Evolutionary conservation across 2,329 filamentous ascomycete species (phyloP).

Genomic region (Apiospora koreana): DNA sequence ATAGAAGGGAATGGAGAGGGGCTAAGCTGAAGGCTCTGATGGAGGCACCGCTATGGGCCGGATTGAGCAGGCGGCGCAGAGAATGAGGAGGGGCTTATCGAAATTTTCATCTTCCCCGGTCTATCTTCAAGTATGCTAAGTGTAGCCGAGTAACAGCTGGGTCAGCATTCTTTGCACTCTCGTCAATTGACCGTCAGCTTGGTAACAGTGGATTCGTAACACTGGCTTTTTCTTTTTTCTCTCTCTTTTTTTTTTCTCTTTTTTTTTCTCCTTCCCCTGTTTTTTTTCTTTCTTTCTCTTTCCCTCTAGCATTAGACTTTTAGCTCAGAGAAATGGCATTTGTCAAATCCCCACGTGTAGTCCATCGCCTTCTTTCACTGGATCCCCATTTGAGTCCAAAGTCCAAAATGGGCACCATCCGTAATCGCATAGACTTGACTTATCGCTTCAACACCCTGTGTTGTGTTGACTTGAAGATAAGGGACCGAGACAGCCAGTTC

Average conservation of each 20-base stretch:
- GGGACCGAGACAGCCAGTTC: too few relatives aligned
- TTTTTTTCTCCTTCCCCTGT: too few relatives aligned
- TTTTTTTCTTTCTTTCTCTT: background rate
- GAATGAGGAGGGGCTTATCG: constrained; percentile 3
- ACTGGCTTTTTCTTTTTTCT: background rate
- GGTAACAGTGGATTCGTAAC: background rate
- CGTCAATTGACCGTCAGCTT: background rate
- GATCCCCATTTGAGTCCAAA: background rate
- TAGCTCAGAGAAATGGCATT: background rate
- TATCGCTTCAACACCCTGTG: too few relatives aligned
- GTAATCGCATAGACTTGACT: too few relatives aligned
- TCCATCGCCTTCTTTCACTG: constrained; percentile 2
- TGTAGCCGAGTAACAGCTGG: background rate
- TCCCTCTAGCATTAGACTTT: background rate
- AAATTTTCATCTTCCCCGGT: constrained; percentile 2
- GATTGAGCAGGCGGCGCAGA: too few relatives aligned
- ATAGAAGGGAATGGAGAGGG: background rate
- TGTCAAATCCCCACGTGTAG: constrained; percentile 2
- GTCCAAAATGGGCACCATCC: too few relatives aligned
- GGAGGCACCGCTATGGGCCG: background rate
- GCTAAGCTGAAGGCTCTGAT: background rate
- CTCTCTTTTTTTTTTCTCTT: too few relatives aligned
- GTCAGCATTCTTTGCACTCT: background rate
- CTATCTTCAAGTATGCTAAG: background rate
- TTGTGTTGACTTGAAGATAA: too few relatives aligned